Conservation (phyloP, 2,329 filamentous ascomycete species). For the Fusarium cicatricum region DNA sequence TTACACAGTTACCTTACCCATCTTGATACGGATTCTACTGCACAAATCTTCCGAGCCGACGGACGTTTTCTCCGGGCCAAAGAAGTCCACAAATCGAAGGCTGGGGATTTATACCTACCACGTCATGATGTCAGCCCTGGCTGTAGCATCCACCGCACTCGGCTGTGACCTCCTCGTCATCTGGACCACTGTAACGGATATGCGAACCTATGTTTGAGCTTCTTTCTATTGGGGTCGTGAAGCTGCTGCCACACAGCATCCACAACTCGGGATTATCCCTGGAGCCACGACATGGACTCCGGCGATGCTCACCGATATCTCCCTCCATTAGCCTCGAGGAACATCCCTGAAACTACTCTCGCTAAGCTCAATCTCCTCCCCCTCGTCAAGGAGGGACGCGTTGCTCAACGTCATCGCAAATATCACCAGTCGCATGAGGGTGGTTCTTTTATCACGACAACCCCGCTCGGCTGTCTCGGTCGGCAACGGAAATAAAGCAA, state of each 20-base stretch:
- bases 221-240: too few species aligned
- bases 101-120: not conserved
- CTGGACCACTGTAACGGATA: too few species aligned
- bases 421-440: not conserved
- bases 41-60: not conserved
- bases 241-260: too few species aligned
- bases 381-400: not conserved
- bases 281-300: too few species aligned
- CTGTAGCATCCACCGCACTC: too few species aligned
- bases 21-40: not conserved
- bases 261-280: too few species aligned
- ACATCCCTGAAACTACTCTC: not conserved
- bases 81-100: not conserved
- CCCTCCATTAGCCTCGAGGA: not conserved
- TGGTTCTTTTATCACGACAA: not conserved
- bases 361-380: not conserved
- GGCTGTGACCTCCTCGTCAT: too few species aligned
- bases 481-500: not conserved
- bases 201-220: too few species aligned
- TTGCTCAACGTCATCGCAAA: not conserved
- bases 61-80: not conserved
- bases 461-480: not conserved
- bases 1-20: too few species aligned
- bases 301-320: not conserved
- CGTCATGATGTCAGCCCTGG: too few species aligned